Percentiles rank a stretch among this genome's conserved stretches.
Conservation (phyloP, 2,329 filamentous ascomycete genomes). For the Podosphaera xanthii region DNA sequence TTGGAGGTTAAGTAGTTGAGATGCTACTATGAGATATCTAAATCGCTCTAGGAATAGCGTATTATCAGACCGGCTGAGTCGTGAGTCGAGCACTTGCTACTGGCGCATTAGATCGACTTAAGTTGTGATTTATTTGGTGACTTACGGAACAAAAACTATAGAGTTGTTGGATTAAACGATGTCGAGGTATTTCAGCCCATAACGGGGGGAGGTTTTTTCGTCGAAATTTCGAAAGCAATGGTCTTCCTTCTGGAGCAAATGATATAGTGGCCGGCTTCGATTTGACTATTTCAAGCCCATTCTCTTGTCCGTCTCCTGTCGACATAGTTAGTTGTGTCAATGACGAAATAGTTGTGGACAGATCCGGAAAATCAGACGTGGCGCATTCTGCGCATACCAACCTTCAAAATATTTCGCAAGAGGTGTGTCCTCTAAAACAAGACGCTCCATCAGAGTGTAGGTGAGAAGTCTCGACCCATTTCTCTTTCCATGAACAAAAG, state of each 20-base stretch:
- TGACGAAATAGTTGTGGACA: not conserved
- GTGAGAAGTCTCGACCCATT: constrained; percentile 8
- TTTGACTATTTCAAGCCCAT: constrained; percentile 7
- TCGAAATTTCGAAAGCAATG: constrained; percentile 30
- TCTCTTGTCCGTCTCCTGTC: constrained; percentile 22
- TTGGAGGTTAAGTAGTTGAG: constrained; percentile 60
- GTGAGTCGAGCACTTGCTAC: constrained; percentile 46
- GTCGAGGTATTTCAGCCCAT: constrained; percentile 20
- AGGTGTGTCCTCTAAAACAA: constrained; percentile 70
- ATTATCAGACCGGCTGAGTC: constrained; percentile 56
- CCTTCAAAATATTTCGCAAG: constrained; percentile 79
- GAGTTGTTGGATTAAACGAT: constrained; percentile 22
- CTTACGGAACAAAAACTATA: constrained; percentile 29
- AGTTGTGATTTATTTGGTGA: constrained; percentile 4
- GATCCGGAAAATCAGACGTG: not conserved
- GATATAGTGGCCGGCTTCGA: constrained; percentile 14
- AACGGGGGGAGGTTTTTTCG: constrained; percentile 23
- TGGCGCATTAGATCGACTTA: constrained; percentile 1
- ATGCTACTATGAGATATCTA: constrained; percentile 79
- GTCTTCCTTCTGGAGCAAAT: constrained; percentile 34
- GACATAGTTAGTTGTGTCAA: not conserved
- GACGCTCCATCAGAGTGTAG: constrained; percentile 46
- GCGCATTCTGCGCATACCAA: constrained; percentile 20
- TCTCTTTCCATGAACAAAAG: constrained; percentile 3
- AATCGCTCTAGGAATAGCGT: constrained; percentile 77